Conservation (phyloP, 306 rosid species). For the Cicer yamashitae region DNA sequence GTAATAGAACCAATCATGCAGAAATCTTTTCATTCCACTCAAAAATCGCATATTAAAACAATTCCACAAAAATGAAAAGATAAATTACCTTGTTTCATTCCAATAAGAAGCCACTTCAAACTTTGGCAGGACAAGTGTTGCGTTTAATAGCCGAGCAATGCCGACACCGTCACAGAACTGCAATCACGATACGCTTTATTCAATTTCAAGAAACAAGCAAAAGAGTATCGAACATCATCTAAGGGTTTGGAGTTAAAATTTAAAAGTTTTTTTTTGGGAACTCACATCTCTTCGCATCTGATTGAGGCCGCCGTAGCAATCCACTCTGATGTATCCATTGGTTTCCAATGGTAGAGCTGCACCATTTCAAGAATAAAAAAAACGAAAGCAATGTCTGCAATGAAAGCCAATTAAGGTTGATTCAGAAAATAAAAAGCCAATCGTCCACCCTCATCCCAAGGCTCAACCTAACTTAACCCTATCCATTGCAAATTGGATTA, state of each 20-base stretch:
- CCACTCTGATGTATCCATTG: conserved; percentile 88
- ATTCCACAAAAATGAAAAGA: conserved; percentile 13
- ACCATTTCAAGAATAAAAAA: conserved; percentile 64
- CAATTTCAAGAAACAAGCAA: conserved; percentile 42
- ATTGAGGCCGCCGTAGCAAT: conserved; percentile 96
- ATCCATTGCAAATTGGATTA: conserved; percentile 10
- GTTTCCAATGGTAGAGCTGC: conserved; percentile 78
- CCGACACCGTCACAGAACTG: conserved; percentile 98
- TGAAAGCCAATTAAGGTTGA: conserved; percentile 73
- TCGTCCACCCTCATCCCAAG: conserved; percentile 36
- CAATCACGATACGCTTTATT: conserved; percentile 40
- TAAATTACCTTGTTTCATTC: conserved; percentile 83
- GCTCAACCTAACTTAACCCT: conserved; percentile 6
- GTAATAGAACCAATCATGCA: conserved; percentile 47
- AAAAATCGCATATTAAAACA: conserved; percentile 3
- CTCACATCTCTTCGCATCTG: conserved; percentile 98
- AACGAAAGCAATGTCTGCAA: conserved; percentile 63
- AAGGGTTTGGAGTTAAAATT: conserved; percentile 30
- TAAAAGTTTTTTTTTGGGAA: conserved; percentile 29
- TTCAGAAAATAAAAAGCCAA: conserved; percentile 62
- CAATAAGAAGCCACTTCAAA: conserved; percentile 95
- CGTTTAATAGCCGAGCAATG: conserved; percentile 79
- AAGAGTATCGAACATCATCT: neutral
- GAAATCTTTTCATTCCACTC: conserved; percentile 1
- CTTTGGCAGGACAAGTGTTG: conserved; percentile 86